These are phyloP conservation scores for Chrysochromulina parva DNA, from an alignment of 78 protist species.

Conservation along the genomic window DNA sequence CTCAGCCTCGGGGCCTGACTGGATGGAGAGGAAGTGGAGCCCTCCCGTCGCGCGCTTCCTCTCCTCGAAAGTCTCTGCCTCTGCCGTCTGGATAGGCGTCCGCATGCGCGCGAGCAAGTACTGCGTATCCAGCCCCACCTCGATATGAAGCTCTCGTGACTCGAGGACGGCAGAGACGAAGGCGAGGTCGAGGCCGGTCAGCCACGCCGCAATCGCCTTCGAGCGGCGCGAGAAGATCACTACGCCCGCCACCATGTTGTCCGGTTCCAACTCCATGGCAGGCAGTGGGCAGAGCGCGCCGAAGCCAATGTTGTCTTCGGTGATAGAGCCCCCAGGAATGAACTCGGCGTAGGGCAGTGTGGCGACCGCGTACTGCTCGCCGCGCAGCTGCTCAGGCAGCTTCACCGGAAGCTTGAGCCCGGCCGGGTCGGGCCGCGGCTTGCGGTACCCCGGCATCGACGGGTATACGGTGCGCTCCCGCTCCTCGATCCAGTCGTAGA, in stretches of 20 bases:
- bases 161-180: neutral
- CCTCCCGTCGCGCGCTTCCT: neutral
- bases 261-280: no score
- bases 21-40: conserved; percentile 26
- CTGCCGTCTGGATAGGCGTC: neutral
- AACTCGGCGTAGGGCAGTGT: neutral
- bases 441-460: neutral
- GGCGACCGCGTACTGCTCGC: conserved; percentile 16
- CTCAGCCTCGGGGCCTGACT: neutral
- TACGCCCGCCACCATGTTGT: neutral
- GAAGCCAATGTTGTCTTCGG: neutral
- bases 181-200: neutral
- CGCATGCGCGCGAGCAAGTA: neutral
- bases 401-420: neutral
- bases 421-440: neutral
- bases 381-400: conserved; percentile 28
- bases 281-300: neutral
- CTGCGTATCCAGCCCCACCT: conserved; percentile 27
- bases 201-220: conserved; percentile 1
- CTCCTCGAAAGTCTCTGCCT: conserved; percentile 4
- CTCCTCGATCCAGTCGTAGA: neutral
- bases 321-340: neutral
- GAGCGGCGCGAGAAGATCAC: neutral
- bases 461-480: neutral
- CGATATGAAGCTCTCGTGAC: neutral